These are phyloP conservation scores for Leccinum boreale DNA, from an alignment of 768 basidiomycete genomes.

Conservation along the genomic window DNA sequence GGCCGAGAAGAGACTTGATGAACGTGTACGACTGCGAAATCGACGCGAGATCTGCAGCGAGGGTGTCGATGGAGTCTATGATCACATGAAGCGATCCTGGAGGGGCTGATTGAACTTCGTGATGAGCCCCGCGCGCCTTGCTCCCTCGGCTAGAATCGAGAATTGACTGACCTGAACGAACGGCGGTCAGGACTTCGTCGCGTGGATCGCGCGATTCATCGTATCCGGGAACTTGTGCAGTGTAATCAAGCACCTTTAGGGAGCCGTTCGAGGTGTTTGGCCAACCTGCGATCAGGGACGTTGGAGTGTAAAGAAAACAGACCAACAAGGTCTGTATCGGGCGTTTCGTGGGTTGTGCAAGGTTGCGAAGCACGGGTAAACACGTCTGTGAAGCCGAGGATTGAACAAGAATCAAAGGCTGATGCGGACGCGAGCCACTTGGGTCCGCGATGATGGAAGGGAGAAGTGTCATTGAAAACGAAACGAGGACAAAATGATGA, in stretches of 20 bases:
- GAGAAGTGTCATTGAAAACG: constrained; percentile 25
- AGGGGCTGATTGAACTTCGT: constrained; percentile 28
- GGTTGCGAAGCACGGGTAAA: constrained; percentile 50
- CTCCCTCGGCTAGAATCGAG: not conserved
- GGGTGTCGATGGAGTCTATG: constrained; percentile 70
- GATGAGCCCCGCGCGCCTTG: constrained; percentile 2
- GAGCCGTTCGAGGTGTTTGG: constrained; percentile 18
- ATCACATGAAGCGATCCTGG: constrained; percentile 55
- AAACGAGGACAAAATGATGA: not conserved
- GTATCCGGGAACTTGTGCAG: constrained; percentile 53
- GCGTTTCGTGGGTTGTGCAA: constrained; percentile 33
- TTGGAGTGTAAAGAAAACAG: constrained; percentile 55
- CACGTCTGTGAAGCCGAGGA: constrained; percentile 58
- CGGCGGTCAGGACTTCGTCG: constrained; percentile 38
- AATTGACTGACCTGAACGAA: constrained; percentile 36
- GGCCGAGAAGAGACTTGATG: constrained; percentile 44
- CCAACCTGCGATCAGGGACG: constrained; percentile 37
- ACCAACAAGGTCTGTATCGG: constrained; percentile 43
- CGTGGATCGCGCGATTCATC: constrained; percentile 34
- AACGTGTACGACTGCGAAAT: constrained; percentile 49
- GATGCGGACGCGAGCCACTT: constrained; percentile 22
- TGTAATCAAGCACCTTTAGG: constrained; percentile 48
- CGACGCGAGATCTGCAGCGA: constrained; percentile 57
- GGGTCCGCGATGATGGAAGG: constrained; percentile 27
- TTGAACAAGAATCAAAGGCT: constrained; percentile 54